A percentile compares a stretch with the other conserved stretches of the same genome.
These are phyloP conservation scores for Naegleria lovaniensis DNA, from an alignment of 208 protist species.

Conservation along the genomic window DNA sequence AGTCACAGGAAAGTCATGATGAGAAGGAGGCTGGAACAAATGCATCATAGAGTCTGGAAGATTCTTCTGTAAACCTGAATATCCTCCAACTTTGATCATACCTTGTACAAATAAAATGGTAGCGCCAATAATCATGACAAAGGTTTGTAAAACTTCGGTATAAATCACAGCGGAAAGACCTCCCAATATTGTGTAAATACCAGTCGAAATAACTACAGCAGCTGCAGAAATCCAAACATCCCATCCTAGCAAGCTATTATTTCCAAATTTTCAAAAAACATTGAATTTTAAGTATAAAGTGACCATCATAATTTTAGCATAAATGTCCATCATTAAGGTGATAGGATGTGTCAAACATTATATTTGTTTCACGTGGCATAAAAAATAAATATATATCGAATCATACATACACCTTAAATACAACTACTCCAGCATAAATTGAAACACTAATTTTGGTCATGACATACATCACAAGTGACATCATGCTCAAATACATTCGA, in stretches of 20 bases:
- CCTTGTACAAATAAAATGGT: conserved; percentile 29
- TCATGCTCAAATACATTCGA: background rate
- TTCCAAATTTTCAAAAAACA: too few relatives aligned
- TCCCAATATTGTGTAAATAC: conserved; percentile 37
- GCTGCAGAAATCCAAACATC: conserved; percentile 1
- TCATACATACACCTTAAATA: background rate
- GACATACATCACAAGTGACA: conserved; percentile 17
- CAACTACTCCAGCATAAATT: conserved; percentile 19
- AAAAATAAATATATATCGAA: too few relatives aligned
- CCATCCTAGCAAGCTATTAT: background rate
- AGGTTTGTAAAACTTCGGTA: conserved; percentile 46
- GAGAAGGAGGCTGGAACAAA: conserved; percentile 29
- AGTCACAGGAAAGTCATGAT: conserved; percentile 41
- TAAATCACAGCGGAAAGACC: conserved; percentile 43
- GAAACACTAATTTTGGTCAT: conserved; percentile 27
- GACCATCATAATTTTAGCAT: too few relatives aligned
- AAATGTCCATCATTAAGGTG: too few relatives aligned
- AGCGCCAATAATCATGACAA: conserved; percentile 40
- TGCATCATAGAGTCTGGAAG: conserved; percentile 37
- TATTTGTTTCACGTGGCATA: background rate
- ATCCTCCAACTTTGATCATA: conserved; percentile 36
- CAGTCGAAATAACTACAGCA: background rate
- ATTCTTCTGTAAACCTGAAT: background rate
- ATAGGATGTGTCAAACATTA: too few relatives aligned
- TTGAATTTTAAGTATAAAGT: too few relatives aligned